A percentile compares a stretch with the other conserved stretches of the same genome.
phyloP scores from a whole-genome alignment of 257 asterid species.

The Striga asiatica region DNA sequence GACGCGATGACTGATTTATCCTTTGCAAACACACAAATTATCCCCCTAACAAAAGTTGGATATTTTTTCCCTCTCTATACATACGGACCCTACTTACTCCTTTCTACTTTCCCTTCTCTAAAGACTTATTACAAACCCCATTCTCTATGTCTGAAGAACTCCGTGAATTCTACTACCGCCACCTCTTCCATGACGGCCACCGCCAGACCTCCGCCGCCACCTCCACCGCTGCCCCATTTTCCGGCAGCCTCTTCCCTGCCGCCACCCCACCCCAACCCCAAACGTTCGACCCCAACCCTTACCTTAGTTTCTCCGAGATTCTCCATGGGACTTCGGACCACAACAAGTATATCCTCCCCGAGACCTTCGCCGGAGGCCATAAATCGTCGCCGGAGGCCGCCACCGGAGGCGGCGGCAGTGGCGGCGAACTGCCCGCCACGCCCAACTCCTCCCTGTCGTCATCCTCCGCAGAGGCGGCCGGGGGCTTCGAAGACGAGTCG shows the following conservation, averaged over 20 bases:
- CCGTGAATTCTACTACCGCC: constrained; percentile 22
- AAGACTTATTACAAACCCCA: background rate
- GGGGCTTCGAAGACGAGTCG: constrained; percentile 17
- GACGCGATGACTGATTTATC: no score
- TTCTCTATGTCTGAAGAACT: constrained; percentile 30
- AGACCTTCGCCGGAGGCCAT: constrained; percentile 20
- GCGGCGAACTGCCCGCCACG: constrained; percentile 36
- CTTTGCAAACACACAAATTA: no score
- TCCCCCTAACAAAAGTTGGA: no score
- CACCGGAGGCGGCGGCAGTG: background rate
- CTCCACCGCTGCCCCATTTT: constrained; percentile 11
- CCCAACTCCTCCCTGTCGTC: constrained; percentile 48
- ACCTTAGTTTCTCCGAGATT: constrained; percentile 22
- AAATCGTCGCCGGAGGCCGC: constrained; percentile 10
- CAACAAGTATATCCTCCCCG: constrained; percentile 12
- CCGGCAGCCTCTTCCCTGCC: constrained; percentile 12
- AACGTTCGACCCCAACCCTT: constrained; percentile 2
- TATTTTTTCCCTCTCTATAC: no score
- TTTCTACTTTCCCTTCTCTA: background rate
- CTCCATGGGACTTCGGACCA: constrained; percentile 19
- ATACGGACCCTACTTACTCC: no score
- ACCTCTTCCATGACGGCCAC: constrained; percentile 16
- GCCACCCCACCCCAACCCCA: no score
- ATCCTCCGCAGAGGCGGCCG: constrained; percentile 42
- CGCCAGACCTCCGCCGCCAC: constrained; percentile 6